Base-by-base conservation (phyloP, 2,329 filamentous ascomycete species). In the Colletotrichum kahawae region DNA sequence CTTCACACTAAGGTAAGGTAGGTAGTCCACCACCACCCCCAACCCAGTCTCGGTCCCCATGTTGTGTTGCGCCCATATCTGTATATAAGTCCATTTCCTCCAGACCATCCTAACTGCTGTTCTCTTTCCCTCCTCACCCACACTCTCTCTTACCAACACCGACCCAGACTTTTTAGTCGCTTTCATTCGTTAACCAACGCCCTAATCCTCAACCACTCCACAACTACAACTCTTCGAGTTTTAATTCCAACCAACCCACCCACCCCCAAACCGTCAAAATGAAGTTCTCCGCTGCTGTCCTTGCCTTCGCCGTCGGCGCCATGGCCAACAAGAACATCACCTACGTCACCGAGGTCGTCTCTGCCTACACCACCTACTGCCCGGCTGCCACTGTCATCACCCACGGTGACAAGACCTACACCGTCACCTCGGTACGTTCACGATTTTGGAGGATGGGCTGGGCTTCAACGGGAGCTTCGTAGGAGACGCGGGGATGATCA, bases 281-380 rank as follows among this genome's bases (percentile, higher is more conserved):
- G 91, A 90, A 92, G 90, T 92, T 89, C 90, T 84, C 90, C 82
- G 82, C 85, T 82, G 88, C 88, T 81, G 84, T 87, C 83, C 80
- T 90, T 79, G 82, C 89, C 82, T 89, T 89, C 80, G 86, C 88
- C 84, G 87, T 86, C 81, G 88, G 87, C 83, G 86, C 78, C 79
- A 80, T 82, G 77, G 83, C 83, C 77, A 69, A 75, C 76, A 81
- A 82, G 81, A 89, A 89, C 84, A 86, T 87, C 79, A 87, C 86
- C 82, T 90, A 90, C 85, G 89, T 88, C 85, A 95, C 92, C 79
- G 91, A 93, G 88, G 87, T 92, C 78, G 90, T 95, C 78, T 92
- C 91, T 74, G 85, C 87, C 74, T 91, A 91, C 87, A 92, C 90
- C 85, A 95, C 93, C 82, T 94, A 89, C 91, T 95, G 94, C 91